phyloP scores from a whole-genome alignment of 2,329 filamentous ascomycete genomes.

The Fonsecaea monophora region DNA sequence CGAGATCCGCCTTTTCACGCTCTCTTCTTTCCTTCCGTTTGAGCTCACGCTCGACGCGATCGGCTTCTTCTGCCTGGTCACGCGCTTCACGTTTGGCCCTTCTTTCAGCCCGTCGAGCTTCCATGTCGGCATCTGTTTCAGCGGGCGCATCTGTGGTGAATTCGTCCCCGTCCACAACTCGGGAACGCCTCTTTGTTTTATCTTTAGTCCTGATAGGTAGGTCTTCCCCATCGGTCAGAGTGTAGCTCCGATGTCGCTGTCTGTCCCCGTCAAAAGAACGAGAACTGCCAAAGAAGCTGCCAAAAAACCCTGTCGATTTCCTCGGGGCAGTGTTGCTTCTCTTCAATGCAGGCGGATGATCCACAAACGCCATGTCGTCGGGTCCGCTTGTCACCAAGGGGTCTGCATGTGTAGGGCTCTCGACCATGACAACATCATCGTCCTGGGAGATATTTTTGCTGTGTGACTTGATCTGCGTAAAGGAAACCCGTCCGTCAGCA shows the following conservation, averaged over 20 bases:
- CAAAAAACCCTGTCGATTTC: constrained; percentile 62
- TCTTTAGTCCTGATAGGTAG: constrained; percentile 42
- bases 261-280: constrained; percentile 44
- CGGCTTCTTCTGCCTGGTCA: constrained; percentile 49
- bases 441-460: constrained; percentile 45
- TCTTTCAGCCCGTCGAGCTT: constrained; percentile 69
- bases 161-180: constrained; percentile 60
- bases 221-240: constrained; percentile 39
- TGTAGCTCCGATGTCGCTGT: constrained; percentile 40
- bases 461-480: constrained; percentile 42
- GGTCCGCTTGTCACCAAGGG: constrained; percentile 54
- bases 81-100: constrained; percentile 59
- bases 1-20: constrained; percentile 63
- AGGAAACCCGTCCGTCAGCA: constrained; percentile 37
- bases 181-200: constrained; percentile 48
- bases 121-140: constrained; percentile 63
- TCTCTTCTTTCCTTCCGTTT: constrained; percentile 54
- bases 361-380: constrained; percentile 61
- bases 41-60: constrained; percentile 45
- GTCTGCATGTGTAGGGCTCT: constrained; percentile 55
- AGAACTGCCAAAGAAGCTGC: constrained; percentile 70
- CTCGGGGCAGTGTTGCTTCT: constrained; percentile 68
- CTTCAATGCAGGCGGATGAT: constrained; percentile 61
- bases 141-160: constrained; percentile 54
- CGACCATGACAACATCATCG: constrained; percentile 64